phyloP scores from a whole-genome alignment of 2,329 filamentous ascomycete genomes.

The Zasmidium cellare region DNA sequence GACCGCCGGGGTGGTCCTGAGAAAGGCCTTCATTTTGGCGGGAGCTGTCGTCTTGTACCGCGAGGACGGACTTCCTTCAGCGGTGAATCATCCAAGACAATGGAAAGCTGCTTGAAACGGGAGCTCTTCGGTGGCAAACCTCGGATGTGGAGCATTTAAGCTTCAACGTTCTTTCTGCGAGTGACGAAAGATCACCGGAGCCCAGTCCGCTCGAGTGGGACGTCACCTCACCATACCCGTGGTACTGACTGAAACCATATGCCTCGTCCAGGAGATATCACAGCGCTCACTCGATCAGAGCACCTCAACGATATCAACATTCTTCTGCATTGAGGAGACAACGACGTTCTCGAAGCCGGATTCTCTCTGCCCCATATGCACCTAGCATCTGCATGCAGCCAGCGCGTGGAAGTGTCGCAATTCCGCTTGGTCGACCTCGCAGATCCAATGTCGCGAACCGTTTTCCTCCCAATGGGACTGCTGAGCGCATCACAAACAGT shows the following conservation, averaged over 20 bases:
- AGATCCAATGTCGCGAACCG: neutral
- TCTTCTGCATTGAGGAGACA: neutral
- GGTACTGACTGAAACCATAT: too few species aligned
- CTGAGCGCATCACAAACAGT: neutral
- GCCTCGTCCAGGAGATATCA: too few species aligned
- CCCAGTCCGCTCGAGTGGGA: too few species aligned
- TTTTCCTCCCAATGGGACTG: neutral
- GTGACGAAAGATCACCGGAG: neutral
- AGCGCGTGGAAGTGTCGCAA: neutral
- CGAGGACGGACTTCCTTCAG: neutral
- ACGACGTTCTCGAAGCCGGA: neutral
- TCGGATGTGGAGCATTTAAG: neutral
- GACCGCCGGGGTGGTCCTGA: constrained; percentile 19
- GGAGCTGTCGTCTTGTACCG: neutral
- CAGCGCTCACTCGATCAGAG: too few species aligned
- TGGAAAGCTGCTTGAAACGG: neutral
- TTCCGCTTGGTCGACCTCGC: neutral
- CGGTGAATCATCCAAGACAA: neutral
- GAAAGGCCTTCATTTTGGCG: constrained; percentile 25
- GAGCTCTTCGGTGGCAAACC: neutral
- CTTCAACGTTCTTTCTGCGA: neutral
- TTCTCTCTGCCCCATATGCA: neutral
- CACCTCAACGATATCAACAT: neutral
- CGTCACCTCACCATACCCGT: too few species aligned
- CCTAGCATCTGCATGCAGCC: neutral